Conservation (phyloP, 495 filamentous ascomycete species). For the Astrothelium macrocarpum region DNA sequence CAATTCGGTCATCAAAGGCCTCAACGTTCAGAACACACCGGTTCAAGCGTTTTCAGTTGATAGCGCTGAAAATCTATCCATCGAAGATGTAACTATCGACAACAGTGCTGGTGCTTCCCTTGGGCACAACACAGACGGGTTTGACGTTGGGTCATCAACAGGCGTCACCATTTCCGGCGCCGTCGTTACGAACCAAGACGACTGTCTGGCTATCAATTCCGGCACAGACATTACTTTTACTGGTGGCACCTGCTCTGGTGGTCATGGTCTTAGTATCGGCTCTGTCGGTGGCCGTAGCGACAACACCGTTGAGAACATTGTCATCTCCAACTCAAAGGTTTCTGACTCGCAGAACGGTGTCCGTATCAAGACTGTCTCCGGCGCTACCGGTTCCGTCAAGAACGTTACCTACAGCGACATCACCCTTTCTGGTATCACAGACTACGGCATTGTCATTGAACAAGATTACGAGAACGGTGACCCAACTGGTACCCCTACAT, state of each 20-base stretch:
- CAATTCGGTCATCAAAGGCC: constrained; percentile 34
- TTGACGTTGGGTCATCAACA: constrained; percentile 46
- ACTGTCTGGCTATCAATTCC: constrained; percentile 55
- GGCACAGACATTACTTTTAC: constrained; percentile 48
- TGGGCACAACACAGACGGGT: constrained; percentile 59
- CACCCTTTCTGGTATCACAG: constrained; percentile 45
- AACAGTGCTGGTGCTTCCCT: constrained; percentile 48
- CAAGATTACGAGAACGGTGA: constrained; percentile 60
- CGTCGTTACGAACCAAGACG: constrained; percentile 52
- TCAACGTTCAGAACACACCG: constrained; percentile 48
- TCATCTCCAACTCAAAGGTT: constrained; percentile 43
- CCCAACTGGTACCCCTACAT: constrained; percentile 51
- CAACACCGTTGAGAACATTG: constrained; percentile 51
- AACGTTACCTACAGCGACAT: constrained; percentile 53
- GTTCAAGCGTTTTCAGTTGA: constrained; percentile 54
- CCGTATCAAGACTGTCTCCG: constrained; percentile 56
- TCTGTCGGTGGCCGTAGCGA: constrained; percentile 53
- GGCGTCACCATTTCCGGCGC: constrained; percentile 45
- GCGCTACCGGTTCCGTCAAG: constrained; percentile 46
- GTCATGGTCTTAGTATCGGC: constrained; percentile 56
- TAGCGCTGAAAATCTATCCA: constrained; percentile 37
- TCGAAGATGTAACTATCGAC: constrained; percentile 48
- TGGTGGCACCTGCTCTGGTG: constrained; percentile 45
- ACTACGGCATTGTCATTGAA: constrained; percentile 57
- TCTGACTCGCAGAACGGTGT: constrained; percentile 48